These are phyloP conservation scores for Pleurozium schreberi DNA, from an alignment of 225 moss, liverwort and hornwort species.

Conservation along the genomic window DNA sequence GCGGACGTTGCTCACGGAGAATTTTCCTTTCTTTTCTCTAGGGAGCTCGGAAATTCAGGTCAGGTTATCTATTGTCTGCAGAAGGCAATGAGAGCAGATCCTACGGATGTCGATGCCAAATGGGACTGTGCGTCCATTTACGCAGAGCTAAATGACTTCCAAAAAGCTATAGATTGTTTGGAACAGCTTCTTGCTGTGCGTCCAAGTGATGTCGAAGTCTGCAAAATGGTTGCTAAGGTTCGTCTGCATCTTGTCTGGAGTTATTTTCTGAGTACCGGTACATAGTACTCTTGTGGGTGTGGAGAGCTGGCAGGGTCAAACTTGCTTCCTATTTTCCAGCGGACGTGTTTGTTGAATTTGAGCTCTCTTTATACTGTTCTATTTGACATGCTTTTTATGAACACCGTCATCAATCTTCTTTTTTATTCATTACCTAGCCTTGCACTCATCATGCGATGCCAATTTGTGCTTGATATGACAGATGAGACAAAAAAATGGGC, in stretches of 20 bases:
- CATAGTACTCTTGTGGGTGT: background rate
- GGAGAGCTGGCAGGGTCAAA: background rate
- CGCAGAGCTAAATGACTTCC: constrained; percentile 70
- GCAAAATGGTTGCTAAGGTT: constrained; percentile 99
- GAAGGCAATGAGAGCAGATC: constrained; percentile 93
- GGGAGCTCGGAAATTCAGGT: constrained; percentile 90
- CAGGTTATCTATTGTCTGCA: constrained; percentile 95
- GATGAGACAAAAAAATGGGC: constrained; percentile 95
- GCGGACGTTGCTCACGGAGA: background rate
- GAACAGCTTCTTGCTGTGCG: constrained; percentile 75
- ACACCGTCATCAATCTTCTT: background rate
- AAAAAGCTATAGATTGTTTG: constrained; percentile 87
- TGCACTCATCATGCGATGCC: background rate
- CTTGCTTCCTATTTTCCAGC: background rate
- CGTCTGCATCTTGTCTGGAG: constrained; percentile 1
- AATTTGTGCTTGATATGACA: constrained; percentile 20
- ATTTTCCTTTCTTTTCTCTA: constrained; percentile 1
- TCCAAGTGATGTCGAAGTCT: constrained; percentile 80
- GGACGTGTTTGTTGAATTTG: background rate
- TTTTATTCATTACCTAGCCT: background rate
- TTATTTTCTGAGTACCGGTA: background rate
- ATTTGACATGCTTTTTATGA: background rate
- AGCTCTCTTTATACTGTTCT: background rate
- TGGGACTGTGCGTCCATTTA: constrained; percentile 96
- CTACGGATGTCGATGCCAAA: constrained; percentile 91